Evolutionary conservation across 2,329 filamentous ascomycete species (phyloP).

Genomic region (Camptophora hylomeconis): DNA sequence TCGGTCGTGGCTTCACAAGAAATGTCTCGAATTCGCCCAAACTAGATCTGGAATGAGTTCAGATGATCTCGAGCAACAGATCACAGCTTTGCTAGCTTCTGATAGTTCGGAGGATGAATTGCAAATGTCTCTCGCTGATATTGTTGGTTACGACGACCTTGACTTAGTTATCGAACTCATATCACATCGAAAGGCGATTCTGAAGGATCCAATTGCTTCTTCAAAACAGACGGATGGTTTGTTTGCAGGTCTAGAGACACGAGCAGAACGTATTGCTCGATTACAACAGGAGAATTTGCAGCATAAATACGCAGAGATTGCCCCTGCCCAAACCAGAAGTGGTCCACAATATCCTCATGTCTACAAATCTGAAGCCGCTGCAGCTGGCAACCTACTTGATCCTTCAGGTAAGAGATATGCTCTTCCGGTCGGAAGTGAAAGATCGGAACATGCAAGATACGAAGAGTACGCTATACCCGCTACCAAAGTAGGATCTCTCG

Average conservation of each 20-base stretch:
- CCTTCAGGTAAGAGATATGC: constrained; percentile 69
- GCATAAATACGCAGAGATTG: constrained; percentile 66
- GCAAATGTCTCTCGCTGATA: constrained; percentile 79
- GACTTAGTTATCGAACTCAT: constrained; percentile 91
- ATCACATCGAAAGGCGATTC: constrained; percentile 57
- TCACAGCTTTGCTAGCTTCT: constrained; percentile 60
- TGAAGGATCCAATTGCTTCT: constrained; percentile 27
- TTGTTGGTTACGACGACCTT: constrained; percentile 84
- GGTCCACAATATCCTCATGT: constrained; percentile 84
- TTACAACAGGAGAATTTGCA: constrained; percentile 63
- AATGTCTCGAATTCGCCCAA: constrained; percentile 53
- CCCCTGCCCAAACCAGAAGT: constrained; percentile 54
- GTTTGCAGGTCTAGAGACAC: constrained; percentile 53
- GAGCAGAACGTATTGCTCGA: constrained; percentile 63
- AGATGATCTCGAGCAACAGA: constrained; percentile 62
- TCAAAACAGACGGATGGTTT: constrained; percentile 30
- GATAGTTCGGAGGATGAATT: constrained; percentile 66
- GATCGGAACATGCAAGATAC: constrained; percentile 62
- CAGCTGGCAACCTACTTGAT: constrained; percentile 75
- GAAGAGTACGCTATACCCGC: constrained; percentile 85
- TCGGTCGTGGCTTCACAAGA: constrained; percentile 56
- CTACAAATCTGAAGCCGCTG: constrained; percentile 56
- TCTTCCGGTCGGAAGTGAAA: constrained; percentile 62
- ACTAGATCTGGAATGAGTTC: constrained; percentile 54
- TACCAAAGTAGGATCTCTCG: constrained; percentile 60